Evolutionary conservation across 1,139 yeast species (phyloP).

Genomic region (Protomyces arabidopsidicola): DNA sequence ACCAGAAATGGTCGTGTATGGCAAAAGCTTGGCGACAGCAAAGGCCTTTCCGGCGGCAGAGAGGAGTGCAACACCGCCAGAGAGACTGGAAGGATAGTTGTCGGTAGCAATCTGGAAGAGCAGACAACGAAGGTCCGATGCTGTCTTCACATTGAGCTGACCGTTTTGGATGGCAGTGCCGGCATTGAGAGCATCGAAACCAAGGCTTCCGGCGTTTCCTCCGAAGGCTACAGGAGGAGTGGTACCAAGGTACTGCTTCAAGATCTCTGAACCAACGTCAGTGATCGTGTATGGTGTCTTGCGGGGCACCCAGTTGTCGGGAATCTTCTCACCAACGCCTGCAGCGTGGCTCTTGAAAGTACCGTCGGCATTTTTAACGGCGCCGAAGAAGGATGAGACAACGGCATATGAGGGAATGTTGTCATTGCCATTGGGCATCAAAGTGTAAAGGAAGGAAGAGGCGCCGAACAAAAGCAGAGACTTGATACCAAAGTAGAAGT

Average conservation of each 20-base stretch:
- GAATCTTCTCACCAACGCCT: slow-evolving; percentile 9
- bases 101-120: slow-evolving; percentile 7
- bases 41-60: neutral
- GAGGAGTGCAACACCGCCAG: neutral
- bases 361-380: neutral
- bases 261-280: slow-evolving; percentile 2
- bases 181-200: slow-evolving; percentile 9
- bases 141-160: neutral
- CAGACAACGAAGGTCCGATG: slow-evolving; percentile 4
- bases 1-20: neutral
- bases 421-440: slow-evolving; percentile 15
- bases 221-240: slow-evolving; percentile 10
- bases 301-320: slow-evolving; percentile 16
- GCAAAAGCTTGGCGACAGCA: neutral
- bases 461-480: slow-evolving; percentile 21
- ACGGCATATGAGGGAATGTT: neutral
- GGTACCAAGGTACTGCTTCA: slow-evolving; percentile 14
- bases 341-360: neutral
- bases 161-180: neutral
- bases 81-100: slow-evolving; percentile 8
- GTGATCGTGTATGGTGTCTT: slow-evolving; percentile 3
- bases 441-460: slow-evolving; percentile 15
- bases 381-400: slow-evolving; percentile 19
- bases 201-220: slow-evolving; percentile 16
- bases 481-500: slow-evolving; percentile 25